Conservation (phyloP, 441 rosid genomes). For the Arabidopsis hybrid region DNA sequence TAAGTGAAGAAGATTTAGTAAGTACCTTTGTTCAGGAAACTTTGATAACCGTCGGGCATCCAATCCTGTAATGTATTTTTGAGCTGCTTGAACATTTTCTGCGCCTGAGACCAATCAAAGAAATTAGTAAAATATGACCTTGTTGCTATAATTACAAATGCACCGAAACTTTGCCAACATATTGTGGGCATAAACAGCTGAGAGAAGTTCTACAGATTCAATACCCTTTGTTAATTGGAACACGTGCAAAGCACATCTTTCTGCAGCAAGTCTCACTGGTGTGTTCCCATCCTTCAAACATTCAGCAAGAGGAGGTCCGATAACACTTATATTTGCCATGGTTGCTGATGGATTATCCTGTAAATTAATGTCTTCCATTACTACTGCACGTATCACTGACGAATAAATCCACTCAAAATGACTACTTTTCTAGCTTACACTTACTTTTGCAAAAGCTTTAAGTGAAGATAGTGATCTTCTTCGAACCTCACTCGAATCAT, state of each 20-base stretch:
- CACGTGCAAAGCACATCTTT: slow-evolving; percentile 87
- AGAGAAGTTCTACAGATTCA: slow-evolving; percentile 22
- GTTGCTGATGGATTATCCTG: slow-evolving; percentile 71
- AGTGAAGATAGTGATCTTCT: slow-evolving; percentile 87
- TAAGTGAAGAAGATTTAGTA: not conserved
- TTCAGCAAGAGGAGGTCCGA: slow-evolving; percentile 87
- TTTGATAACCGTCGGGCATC: slow-evolving; percentile 95
- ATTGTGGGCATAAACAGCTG: slow-evolving; percentile 2
- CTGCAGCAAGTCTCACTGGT: slow-evolving; percentile 95
- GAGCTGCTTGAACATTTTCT: slow-evolving; percentile 87
- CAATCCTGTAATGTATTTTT: slow-evolving; percentile 93
- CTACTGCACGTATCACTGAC: slow-evolving; percentile 11
- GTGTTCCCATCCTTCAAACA: slow-evolving; percentile 88
- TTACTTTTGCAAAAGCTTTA: slow-evolving; percentile 87
- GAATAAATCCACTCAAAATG: not conserved
- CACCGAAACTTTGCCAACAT: slow-evolving; percentile 3
- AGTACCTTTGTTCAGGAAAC: slow-evolving; percentile 79
- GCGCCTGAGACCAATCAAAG: slow-evolving; percentile 52
- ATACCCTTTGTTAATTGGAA: slow-evolving; percentile 93
- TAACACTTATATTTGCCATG: slow-evolving; percentile 56
- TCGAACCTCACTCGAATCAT: slow-evolving; percentile 98
- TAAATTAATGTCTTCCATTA: slow-evolving; percentile 35
- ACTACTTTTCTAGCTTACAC: slow-evolving; percentile 24
- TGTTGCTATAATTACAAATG: slow-evolving; percentile 16
- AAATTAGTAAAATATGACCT: not conserved